A percentile compares a stretch with the other conserved stretches of the same genome.
Evolutionary conservation across 305 asterid species (phyloP).

Genomic region (Nicotiana rustica): DNA sequence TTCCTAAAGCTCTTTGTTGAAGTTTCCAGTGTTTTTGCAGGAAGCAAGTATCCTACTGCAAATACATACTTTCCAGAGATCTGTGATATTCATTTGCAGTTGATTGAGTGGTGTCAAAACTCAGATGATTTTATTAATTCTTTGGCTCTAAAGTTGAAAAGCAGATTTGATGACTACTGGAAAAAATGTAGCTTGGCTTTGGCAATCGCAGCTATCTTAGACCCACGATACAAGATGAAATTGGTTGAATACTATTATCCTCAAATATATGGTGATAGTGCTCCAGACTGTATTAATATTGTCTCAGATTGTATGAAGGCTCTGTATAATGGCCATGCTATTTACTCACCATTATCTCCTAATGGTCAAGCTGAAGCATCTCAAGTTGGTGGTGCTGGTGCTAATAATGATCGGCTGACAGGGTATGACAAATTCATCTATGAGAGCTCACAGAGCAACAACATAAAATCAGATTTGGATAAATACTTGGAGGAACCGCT

Average conservation of each 20-base stretch:
- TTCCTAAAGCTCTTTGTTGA: constrained; percentile 83
- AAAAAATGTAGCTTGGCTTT: constrained; percentile 93
- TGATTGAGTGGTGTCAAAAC: constrained; percentile 93
- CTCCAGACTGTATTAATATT: constrained; percentile 68
- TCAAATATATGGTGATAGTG: constrained; percentile 73
- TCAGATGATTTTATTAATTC: constrained; percentile 80
- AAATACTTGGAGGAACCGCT: constrained; percentile 88
- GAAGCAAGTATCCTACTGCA: constrained; percentile 72
- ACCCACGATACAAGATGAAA: constrained; percentile 89
- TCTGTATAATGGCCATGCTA: constrained; percentile 79
- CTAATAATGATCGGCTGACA: constrained; percentile 63
- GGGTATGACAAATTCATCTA: constrained; percentile 77
- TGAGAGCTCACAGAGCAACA: constrained; percentile 66
- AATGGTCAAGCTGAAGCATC: constrained; percentile 59
- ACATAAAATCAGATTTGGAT: constrained; percentile 80
- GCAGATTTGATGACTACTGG: constrained; percentile 91
- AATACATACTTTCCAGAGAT: constrained; percentile 81
- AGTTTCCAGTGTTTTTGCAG: constrained; percentile 71
- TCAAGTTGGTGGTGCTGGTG: constrained; percentile 51
- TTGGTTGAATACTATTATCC: constrained; percentile 88
- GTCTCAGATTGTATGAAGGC: constrained; percentile 90
- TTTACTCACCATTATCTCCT: constrained; percentile 68
- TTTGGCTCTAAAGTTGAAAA: constrained; percentile 82
- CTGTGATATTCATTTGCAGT: constrained; percentile 85
- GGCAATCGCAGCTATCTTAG: constrained; percentile 93